These are phyloP conservation scores for Suhomyces anneliseae DNA, from an alignment of 1,139 yeast genomes.

Conservation along the genomic window DNA sequence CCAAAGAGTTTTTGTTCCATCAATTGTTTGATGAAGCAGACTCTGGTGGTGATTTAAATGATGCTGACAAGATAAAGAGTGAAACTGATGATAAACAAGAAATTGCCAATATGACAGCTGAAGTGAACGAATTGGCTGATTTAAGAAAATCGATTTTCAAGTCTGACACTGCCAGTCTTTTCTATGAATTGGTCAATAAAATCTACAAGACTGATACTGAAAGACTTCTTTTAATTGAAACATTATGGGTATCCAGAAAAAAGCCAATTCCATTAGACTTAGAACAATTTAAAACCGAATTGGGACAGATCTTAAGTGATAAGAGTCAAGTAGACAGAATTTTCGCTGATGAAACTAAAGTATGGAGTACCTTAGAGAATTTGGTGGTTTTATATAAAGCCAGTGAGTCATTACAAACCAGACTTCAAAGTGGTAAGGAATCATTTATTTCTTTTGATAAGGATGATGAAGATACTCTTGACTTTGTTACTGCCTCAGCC, in stretches of 20 bases:
- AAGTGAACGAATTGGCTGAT: constrained; percentile 72
- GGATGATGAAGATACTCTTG: constrained; percentile 88
- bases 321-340: constrained; percentile 15
- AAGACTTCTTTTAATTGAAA: constrained; percentile 66
- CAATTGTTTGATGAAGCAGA: constrained; percentile 72
- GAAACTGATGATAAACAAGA: constrained; percentile 66
- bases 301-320: constrained; percentile 7
- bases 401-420: constrained; percentile 47
- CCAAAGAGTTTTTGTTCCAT: constrained; percentile 82
- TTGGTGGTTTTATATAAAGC: constrained; percentile 58
- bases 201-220: constrained; percentile 72
- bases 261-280: constrained; percentile 64
- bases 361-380: constrained; percentile 67
- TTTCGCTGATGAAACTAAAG: constrained; percentile 53
- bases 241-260: constrained; percentile 73
- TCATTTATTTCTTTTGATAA: constrained; percentile 76
- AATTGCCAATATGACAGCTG: constrained; percentile 64
- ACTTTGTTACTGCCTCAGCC: constrained; percentile 86
- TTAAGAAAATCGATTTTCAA: constrained; percentile 50
- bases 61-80: constrained; percentile 42
- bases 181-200: constrained; percentile 47
- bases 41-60: constrained; percentile 20
- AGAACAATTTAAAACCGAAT: constrained; percentile 13
- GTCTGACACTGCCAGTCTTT: constrained; percentile 21
- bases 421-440: constrained; percentile 44